Conservation (phyloP, 495 filamentous ascomycete species). For the Arthonia radiata region DNA sequence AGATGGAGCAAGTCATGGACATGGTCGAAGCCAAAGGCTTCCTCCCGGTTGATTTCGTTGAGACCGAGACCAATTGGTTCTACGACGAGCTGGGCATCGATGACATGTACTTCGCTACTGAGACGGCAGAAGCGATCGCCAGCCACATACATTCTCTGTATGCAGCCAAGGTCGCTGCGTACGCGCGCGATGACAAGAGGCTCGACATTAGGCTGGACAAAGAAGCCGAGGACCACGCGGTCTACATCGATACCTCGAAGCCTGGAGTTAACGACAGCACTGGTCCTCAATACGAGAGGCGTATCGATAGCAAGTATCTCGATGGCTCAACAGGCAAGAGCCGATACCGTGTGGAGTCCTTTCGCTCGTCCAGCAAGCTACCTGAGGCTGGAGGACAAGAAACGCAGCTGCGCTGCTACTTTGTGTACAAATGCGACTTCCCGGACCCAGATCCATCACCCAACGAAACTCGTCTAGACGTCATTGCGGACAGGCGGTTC, state of each 20-base stretch:
- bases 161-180: constrained; percentile 89
- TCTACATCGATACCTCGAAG: constrained; percentile 92
- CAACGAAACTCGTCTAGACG: constrained; percentile 67
- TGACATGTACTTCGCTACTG: constrained; percentile 95
- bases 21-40: constrained; percentile 54
- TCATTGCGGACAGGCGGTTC: constrained; percentile 85
- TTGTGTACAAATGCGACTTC: constrained; percentile 90
- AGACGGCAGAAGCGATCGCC: constrained; percentile 64
- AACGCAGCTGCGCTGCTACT: constrained; percentile 84
- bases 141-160: constrained; percentile 90
- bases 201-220: constrained; percentile 89
- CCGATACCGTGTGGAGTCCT: constrained; percentile 85
- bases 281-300: constrained; percentile 75
- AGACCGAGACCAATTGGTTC: constrained; percentile 80
- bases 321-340: constrained; percentile 37
- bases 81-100: constrained; percentile 94
- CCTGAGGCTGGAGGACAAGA: constrained; percentile 46
- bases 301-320: constrained; percentile 87
- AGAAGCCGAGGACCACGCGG: constrained; percentile 81
- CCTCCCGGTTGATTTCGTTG: constrained; percentile 62
- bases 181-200: constrained; percentile 75
- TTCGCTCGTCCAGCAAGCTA: constrained; percentile 52
- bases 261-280: constrained; percentile 50
- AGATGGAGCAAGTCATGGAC: constrained; percentile 72
- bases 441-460: constrained; percentile 42